Evolutionary conservation across 306 rosid genomes (phyloP), one percentile per base, ranked within the genome.

Genomic region (Gastrolobium bilobum): DNA sequence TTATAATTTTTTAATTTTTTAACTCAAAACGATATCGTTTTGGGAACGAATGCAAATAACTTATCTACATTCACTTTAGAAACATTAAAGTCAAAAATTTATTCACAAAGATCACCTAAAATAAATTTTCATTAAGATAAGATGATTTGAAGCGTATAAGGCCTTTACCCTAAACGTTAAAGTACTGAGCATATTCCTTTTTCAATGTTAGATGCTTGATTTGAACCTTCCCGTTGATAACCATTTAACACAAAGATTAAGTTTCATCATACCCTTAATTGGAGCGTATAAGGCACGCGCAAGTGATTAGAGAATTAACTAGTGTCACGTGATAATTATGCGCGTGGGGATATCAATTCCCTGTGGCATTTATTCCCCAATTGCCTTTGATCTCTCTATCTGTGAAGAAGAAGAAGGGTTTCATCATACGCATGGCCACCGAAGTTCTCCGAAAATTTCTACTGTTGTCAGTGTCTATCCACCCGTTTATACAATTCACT

Each of bases 361-460:
- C n/a, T 68, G 2, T 33, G 13, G 60, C 44, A 1, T 68, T 48
- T 69, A 48, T 69, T 33, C 75, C 31, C 2, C n/a, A 48, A n/a
- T 20, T 20, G 48, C 60, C 60, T 34, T 26, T 48, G 6, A 44
- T 44, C 50, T 44, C 50, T 4, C 8, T 20, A 20, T 20, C 26
- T 20, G 26, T 20, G 26, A 20, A 42, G 59, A 33, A 3, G 60
- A 6, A 4, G 31, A 33, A 2, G 75, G n/a, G 60, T 9, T 69
- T 69, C 60, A 11, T 69, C 43, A 34, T 13, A 13, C 75, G 60
- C 60, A 69, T 69, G 75, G 75, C 74, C 59, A 31, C 43, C 6
- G 59, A 20, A 68, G 9, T 42, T 42, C 8, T 42, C 47, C 7
- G 47, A 42, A 69, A 48, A 13, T 69, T 44, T n/a, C 46, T 8